Conservation (phyloP, 345 rosid genomes). For the Syzygium jambos region DNA sequence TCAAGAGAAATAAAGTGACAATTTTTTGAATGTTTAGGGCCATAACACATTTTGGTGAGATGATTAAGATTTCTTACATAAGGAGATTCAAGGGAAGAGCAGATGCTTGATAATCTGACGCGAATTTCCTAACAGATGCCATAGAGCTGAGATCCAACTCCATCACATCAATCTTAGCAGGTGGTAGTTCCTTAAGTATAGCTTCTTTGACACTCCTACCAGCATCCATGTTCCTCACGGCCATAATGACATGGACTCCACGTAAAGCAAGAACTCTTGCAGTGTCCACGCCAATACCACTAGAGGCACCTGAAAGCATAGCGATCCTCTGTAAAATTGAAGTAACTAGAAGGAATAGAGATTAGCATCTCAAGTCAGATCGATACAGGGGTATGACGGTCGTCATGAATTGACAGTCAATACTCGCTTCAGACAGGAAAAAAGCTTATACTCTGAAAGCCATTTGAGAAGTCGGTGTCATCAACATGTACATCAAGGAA, state of each 20-base stretch:
- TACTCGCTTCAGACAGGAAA: too few relatives aligned
- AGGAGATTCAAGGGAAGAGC: constrained; percentile 52
- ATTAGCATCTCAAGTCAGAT: background rate
- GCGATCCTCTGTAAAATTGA: background rate
- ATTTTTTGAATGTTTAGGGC: background rate
- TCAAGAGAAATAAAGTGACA: background rate
- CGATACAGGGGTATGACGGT: background rate
- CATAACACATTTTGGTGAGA: background rate
- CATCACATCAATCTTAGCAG: constrained; percentile 53
- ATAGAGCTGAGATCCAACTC: constrained; percentile 75
- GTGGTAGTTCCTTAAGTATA: constrained; percentile 41
- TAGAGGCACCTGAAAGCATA: constrained; percentile 48
- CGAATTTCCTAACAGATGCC: constrained; percentile 56
- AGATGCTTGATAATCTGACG: constrained; percentile 31
- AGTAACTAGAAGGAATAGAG: background rate
- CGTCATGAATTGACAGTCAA: background rate
- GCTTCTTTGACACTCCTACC: constrained; percentile 44
- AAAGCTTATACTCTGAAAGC: background rate
- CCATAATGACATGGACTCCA: constrained; percentile 63
- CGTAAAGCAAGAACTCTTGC: constrained; percentile 63
- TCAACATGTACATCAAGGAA: background rate
- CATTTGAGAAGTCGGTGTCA: background rate
- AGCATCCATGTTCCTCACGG: constrained; percentile 42
- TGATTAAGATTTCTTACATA: constrained; percentile 22
- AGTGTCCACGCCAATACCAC: constrained; percentile 75